Percentiles rank a stretch among this genome's conserved stretches.
These are phyloP conservation scores for Gossypium rotundifolium DNA, from an alignment of 345 rosid genomes.

Conservation along the genomic window DNA sequence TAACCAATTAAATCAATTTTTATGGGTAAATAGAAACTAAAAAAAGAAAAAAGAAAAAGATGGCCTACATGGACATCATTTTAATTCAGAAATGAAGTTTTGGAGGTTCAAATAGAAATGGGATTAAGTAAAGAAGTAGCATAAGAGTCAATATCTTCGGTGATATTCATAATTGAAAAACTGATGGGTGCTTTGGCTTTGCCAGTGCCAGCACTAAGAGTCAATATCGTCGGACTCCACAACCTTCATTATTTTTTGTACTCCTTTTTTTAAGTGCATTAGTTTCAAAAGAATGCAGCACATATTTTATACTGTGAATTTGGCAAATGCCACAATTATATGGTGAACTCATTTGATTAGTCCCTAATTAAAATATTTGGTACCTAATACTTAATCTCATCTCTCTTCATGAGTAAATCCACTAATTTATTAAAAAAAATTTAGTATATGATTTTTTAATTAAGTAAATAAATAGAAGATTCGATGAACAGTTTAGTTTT, in stretches of 20 bases:
- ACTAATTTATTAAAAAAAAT: no score
- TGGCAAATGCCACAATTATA: neutral
- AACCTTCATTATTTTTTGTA: no score
- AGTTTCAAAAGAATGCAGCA: neutral
- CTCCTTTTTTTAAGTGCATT: no score
- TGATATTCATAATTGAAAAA: neutral
- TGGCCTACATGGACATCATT: neutral
- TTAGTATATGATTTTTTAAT: no score
- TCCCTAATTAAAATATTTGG: neutral
- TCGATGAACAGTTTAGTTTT: no score
- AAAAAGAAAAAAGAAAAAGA: no score
- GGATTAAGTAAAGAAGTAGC: neutral
- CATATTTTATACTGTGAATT: neutral
- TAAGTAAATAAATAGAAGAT: no score
- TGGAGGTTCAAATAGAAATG: neutral
- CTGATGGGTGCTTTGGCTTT: neutral
- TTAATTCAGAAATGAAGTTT: neutral
- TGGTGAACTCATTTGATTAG: neutral
- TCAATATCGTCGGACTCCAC: no score
- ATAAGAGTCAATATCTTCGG: neutral
- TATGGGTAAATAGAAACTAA: no score
- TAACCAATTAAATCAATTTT: no score
- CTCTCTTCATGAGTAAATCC: neutral
- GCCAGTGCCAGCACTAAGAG: neutral
- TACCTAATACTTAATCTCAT: neutral